Evolutionary conservation across 768 basidiomycete species (phyloP), one percentile per base, ranked within the genome.

Genomic region (Cytidiella melzeri): DNA sequence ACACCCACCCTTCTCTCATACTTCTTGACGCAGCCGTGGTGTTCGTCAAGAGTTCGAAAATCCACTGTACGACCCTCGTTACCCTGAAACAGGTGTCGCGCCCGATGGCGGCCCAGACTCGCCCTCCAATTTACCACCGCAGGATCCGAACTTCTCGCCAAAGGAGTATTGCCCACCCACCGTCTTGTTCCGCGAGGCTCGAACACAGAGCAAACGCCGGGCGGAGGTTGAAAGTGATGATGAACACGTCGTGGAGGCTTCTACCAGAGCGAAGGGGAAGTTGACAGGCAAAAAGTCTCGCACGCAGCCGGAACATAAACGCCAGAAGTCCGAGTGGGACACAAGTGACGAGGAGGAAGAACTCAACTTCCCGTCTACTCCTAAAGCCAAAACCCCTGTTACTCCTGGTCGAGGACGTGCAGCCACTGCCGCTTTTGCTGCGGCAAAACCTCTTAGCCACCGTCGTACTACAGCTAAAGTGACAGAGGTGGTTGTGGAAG

Each of bases 131-230:
- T 69, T 87, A 11, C 82, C 84, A 0, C 66, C 79, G 5, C 69
- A 77, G 6, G 76, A 88, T 56, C 81, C 82, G 0, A 82, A 86
- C 44, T 89, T 72, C 59, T 80, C 81, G 28, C 82, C 82, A 1
- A 65, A 70, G 1, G 69, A 76, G 10, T 66, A 70, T 10, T 79
- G 76, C 41, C 71, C 75, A 2, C 83, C 85, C 0, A 78, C 72
- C 56, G 67, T 76, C 27, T 69, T 87, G 10, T 87, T 86, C 62
- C 70, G 74, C 23, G 55, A 58, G 25, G 51, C 50, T 34, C 30
- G 30, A 34, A 5, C 62, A 24, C n/a, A n/a, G n/a, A n/a, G 34
- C 3, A 5, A 15, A 23, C 12, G 28, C 24, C 28, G 39, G 30
- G 9, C 9, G 9, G 9, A 34, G 9, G 30, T 34, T 7, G 15